Evolutionary conservation across 2,329 filamentous ascomycete genomes (phyloP).

Genomic region (Colletotrichum truncatum): DNA sequence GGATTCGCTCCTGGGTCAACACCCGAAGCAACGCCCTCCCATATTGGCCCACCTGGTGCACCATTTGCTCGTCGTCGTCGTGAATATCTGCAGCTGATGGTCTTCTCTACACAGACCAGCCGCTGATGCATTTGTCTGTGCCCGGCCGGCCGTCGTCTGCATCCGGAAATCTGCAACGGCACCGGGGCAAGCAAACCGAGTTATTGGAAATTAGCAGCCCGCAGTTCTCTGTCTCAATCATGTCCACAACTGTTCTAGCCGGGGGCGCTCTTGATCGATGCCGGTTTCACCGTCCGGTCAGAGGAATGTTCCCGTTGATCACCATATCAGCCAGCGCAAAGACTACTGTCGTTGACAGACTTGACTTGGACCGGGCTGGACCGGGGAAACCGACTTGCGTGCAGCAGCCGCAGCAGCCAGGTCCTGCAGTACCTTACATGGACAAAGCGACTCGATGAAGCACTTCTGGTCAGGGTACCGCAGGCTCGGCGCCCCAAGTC

Average conservation of each 20-base stretch:
- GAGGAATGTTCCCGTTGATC: slow-evolving; percentile 1
- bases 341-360: neutral
- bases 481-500: slow-evolving; percentile 9
- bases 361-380: neutral
- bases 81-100: neutral
- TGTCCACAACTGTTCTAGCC: neutral
- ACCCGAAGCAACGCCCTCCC: no score
- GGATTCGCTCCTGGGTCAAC: no score
- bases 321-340: neutral
- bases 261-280: neutral
- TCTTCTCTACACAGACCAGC: neutral
- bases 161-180: slow-evolving; percentile 23
- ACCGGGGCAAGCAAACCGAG: slow-evolving; percentile 11
- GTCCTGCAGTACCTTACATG: slow-evolving; percentile 26
- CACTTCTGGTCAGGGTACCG: neutral
- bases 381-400: neutral
- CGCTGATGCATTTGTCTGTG: slow-evolving; percentile 13
- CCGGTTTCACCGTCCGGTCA: slow-evolving; percentile 3
- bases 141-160: neutral
- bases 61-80: neutral
- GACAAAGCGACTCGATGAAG: slow-evolving; percentile 2
- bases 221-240: slow-evolving; percentile 7
- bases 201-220: neutral
- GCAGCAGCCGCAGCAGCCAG: slow-evolving; percentile 5
- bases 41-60: no score